Base-by-base conservation (phyloP, 2,329 filamentous ascomycete genomes). In the Trichothecium sympodiale region DNA sequence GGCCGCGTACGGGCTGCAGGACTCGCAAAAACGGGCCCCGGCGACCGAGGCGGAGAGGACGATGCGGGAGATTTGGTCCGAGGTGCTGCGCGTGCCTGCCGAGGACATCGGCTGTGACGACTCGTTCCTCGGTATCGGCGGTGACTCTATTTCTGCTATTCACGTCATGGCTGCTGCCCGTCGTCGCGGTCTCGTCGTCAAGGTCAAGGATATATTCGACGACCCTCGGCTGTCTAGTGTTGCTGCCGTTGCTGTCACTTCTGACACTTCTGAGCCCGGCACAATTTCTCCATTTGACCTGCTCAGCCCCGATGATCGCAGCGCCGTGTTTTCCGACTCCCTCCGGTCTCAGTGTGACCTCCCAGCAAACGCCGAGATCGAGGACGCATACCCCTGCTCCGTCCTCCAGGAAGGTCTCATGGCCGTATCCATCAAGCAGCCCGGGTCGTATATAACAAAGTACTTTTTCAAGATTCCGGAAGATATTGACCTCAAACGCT, bases 81-180 rank as follows among this genome's bases (percentile, higher is more conserved):
- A 56, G 4, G 60, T 71, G 2, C 51, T 74, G 23, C 50, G 46
- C 1, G 48, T 69, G 1, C 43, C 53, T 1, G 55, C 67, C 34
- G 57, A 65, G 4, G 54, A 63, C 2, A 70, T 77, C n/a, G 60
- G 65, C 2, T 52, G 65, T 2, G 64, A 73, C 9, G 67, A 75
- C 44, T 72, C 67, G 52, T 77, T 78, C 53, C 76, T 77, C 60
- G 62, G 63, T 3, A 61, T 75, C 0, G 73, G 74, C 1, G 74
- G 74, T 16, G 72, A 77, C 51, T 77, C 72, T 0, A 70, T 77
- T 16, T 54, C 64, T 1, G 72, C 71, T 2, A 80, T 78, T 31
- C 20, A 38, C 10, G 33, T 43, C n/a, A 33, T 36, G 9, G 36
- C 34, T 39, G 33, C 33, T 14, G 34, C 34, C 17, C 16, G 34